phyloP scores from a whole-genome alignment of 495 filamentous ascomycete genomes.

The Talaromyces nanjingensis region DNA sequence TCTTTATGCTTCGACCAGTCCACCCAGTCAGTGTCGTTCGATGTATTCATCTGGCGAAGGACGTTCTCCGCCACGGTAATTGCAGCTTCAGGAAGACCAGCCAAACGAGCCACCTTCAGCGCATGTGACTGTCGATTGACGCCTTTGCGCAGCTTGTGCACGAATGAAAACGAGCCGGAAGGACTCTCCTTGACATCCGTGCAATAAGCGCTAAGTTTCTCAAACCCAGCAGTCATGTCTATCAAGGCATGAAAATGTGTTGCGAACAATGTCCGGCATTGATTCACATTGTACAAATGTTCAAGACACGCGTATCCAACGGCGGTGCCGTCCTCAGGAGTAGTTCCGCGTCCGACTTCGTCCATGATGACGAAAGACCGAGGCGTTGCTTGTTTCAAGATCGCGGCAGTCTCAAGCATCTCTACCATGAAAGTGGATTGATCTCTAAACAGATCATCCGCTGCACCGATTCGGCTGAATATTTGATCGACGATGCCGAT shows the following conservation, averaged over 20 bases:
- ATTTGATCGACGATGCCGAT: constrained; percentile 87
- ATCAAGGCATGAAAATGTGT: constrained; percentile 88
- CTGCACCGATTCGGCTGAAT: constrained; percentile 86
- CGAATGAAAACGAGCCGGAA: constrained; percentile 67
- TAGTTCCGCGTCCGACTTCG: constrained; percentile 90
- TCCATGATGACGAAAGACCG: constrained; percentile 95
- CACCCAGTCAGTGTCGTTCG: neutral
- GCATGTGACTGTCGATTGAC: constrained; percentile 86
- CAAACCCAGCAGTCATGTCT: constrained; percentile 62
- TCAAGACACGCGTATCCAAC: constrained; percentile 83
- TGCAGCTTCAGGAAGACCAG: constrained; percentile 60
- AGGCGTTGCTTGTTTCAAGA: constrained; percentile 43
- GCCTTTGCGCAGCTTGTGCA: constrained; percentile 72
- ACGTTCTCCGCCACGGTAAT: constrained; percentile 46
- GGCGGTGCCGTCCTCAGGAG: constrained; percentile 82
- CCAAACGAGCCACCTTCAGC: constrained; percentile 82
- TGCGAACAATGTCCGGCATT: constrained; percentile 78
- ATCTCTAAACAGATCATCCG: constrained; percentile 84
- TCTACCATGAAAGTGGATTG: constrained; percentile 89
- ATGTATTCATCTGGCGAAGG: constrained; percentile 13
- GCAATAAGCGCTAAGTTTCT: constrained; percentile 72
- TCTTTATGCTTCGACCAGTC: neutral
- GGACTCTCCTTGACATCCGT: constrained; percentile 74
- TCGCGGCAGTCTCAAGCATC: constrained; percentile 48
- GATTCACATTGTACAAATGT: constrained; percentile 69